Evolutionary conservation across 257 asterid species (phyloP), one percentile per base, ranked within the genome.

Genomic region (Solanum piurae): DNA sequence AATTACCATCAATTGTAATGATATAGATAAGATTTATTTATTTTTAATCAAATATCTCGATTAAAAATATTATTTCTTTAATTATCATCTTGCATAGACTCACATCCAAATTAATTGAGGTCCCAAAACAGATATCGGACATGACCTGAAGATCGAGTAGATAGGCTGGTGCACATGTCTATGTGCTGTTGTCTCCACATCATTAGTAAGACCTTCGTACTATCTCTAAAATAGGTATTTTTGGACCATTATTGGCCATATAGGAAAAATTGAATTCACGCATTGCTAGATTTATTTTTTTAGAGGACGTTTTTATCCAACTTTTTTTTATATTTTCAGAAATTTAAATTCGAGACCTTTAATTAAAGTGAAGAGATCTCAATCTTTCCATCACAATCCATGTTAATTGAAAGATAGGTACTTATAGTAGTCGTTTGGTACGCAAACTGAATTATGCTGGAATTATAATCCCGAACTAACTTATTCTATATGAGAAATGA

Each of bases 161-260:
- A 74, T 77, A 80, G 16, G 85, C 13, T 80, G 37, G 68, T 80
- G 40, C 68, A 31, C 66, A 44, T 80, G 13, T 80, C 85, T 44
- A 46, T 80, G 85, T 46, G 16, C 27, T 23, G 14, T 38, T 75
- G 52, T 55, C 11, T 38, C 33, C 55, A 75, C 34, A 38, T 38
- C 18, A 75, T 31, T 3, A 21, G 55, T 75, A 23, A 21, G 18
- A 18, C 5, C 29, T 34, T 4, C 12, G 29, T 18, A 12, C 73
- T 25, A 69, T 69, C 23, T 31, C 76, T n/a, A 31, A 14, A 69
- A 3, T 55, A 55, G 0, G 0, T 69, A 31, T 33, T 33, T 1
- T 44, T 33, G 25, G 1, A 33, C 34, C 34, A 37, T 74, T 60
- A 60, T 4, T 42, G 1, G 4, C 13, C 0, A 42, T 42, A 42